Base-by-base conservation (phyloP, 2,329 filamentous ascomycete species). In the Cephalotrichum gorgonifer region DNA sequence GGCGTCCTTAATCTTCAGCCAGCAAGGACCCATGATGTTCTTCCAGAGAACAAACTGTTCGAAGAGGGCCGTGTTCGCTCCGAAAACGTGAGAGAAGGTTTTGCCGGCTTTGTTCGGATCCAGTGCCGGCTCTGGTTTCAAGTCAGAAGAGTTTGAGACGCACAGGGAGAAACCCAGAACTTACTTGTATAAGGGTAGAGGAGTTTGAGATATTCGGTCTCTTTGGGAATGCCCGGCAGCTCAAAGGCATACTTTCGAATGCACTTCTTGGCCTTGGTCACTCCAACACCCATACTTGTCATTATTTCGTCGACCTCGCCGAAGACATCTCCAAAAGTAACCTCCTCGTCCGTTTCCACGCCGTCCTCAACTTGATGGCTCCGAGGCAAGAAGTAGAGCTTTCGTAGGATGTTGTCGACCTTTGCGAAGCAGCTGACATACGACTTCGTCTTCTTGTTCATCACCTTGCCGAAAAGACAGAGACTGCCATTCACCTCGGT, bases 31-130 rank as follows among this genome's bases (percentile, higher is more conserved):
- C 91, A 96, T 98, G 57, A 98, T 87, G 61, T 95, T 95, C 70
- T 96, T 97, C 86, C 90, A 96, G 5, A 98, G 75, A 20, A 98
- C 93, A 61, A 98, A 98, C 58, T 98, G 93, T 66, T 98, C 93
- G 58, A 98, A 98, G 1, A 98, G 74, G 1, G 88, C 82, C 0
- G 93, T 98, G 64, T 93, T 95, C 50, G 86, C 85, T 26, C 94
- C 93, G 57, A 98, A 98, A 23, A 95, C 84, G 55, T 88, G 87
- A 2, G 91, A 96, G 62, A 91, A 98, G 0, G 93, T 97, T 63
- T 95, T 83, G 26, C 93, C 93, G 38, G 74, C 79, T 6, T 78
- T 68, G 53, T 85, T 83, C 48, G 78, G 72, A n/a, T 88, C 76
- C 31, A 98, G 65, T 17, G 76, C 73, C 41, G 83, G 80, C 62